phyloP scores from a whole-genome alignment of 106 monocot genomes.

The Narthecium ossifragum region DNA sequence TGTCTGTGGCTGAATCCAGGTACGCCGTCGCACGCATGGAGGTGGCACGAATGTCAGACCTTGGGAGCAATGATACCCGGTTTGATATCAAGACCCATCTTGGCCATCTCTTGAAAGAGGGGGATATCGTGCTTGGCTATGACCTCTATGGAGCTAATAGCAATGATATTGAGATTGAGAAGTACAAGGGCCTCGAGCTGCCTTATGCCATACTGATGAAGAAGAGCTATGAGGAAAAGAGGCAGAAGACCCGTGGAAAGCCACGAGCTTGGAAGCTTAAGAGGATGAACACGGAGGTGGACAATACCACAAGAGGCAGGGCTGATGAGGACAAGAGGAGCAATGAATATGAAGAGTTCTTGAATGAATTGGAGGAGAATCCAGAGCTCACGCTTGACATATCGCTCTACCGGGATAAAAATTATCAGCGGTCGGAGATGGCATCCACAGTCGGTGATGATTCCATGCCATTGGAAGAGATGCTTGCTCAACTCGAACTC shows the following conservation, averaged over 20 bases:
- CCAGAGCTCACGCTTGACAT: constrained; percentile 65
- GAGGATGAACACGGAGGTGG: constrained; percentile 59
- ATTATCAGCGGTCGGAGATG: constrained; percentile 57
- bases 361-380: constrained; percentile 74
- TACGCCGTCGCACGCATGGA: constrained; percentile 50
- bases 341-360: constrained; percentile 65
- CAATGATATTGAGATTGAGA: constrained; percentile 63
- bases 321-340: constrained; percentile 59
- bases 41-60: constrained; percentile 75
- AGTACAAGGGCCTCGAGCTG: constrained; percentile 44
- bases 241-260: constrained; percentile 37
- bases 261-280: constrained; percentile 73
- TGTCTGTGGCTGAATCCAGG: constrained; percentile 38
- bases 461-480: constrained; percentile 52
- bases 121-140: constrained; percentile 78
- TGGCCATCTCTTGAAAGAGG: constrained; percentile 65
- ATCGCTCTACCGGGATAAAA: constrained; percentile 60
- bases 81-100: constrained; percentile 69
- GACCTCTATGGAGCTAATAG: constrained; percentile 70
- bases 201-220: constrained; percentile 60
- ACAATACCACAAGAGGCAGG: constrained; percentile 22
- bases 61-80: constrained; percentile 47
- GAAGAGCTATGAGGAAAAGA: constrained; percentile 81
- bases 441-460: constrained; percentile 68
- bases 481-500: constrained; percentile 63